phyloP scores from a whole-genome alignment of 495 filamentous ascomycete genomes.

The Penicillium silybi region DNA sequence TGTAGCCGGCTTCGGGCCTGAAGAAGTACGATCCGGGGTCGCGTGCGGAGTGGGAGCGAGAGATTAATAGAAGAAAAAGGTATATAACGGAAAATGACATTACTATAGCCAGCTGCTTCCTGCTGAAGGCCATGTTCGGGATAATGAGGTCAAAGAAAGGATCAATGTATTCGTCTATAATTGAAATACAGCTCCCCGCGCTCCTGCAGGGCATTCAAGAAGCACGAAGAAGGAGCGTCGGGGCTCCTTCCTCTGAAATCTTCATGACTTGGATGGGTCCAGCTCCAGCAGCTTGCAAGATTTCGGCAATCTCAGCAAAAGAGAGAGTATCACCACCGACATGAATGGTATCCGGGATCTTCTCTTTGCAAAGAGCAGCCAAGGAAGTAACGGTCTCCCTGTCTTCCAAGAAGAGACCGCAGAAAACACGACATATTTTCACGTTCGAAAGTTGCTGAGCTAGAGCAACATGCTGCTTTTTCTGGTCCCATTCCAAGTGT shows the following conservation, averaged over 20 bases:
- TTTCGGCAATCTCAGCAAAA: slow-evolving; percentile 14
- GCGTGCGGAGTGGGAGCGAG: background rate
- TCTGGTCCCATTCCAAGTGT: slow-evolving; percentile 24
- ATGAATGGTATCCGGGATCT: slow-evolving; percentile 19
- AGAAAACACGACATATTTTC: slow-evolving; percentile 26
- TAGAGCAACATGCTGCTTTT: slow-evolving; percentile 21
- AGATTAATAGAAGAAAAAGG: background rate
- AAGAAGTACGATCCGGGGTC: background rate
- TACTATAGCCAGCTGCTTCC: background rate
- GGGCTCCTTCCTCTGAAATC: background rate
- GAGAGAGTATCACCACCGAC: slow-evolving; percentile 20
- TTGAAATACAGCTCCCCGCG: background rate
- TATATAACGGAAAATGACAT: background rate
- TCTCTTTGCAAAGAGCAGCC: slow-evolving; percentile 3
- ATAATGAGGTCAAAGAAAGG: background rate
- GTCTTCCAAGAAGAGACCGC: slow-evolving; percentile 25
- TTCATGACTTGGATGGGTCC: slow-evolving; percentile 13
- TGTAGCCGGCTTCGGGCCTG: background rate
- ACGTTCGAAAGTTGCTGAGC: slow-evolving; percentile 7
- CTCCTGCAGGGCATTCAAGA: background rate
- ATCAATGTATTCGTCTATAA: background rate
- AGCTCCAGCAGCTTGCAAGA: slow-evolving; percentile 20
- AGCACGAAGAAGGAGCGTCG: background rate
- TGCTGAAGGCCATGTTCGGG: background rate
- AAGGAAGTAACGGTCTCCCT: slow-evolving; percentile 18